Percentiles rank a stretch among this genome's conserved stretches.
Conservation (phyloP, 371 early-diverging fungal genomes). For the Phascolomyces articulosus region DNA sequence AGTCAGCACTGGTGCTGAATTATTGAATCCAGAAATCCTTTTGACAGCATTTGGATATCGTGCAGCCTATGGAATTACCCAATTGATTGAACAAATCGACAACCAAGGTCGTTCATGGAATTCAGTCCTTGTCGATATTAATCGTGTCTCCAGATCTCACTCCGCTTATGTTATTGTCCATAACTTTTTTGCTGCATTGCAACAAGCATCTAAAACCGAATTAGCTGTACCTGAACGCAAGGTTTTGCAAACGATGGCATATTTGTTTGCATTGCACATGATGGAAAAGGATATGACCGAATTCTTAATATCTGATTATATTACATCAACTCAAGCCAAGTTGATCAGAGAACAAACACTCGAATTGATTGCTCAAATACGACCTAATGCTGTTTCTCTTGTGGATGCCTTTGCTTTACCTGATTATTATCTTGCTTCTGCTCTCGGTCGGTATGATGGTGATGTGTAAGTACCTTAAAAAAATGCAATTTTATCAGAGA, state of each 20-base stretch:
- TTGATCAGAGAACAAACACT: conserved; percentile 54
- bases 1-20: conserved; percentile 48
- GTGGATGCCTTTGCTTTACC: conserved; percentile 81
- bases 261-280: conserved; percentile 65
- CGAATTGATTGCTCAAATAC: conserved; percentile 55
- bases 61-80: conserved; percentile 59
- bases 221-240: conserved; percentile 32
- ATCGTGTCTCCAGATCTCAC: conserved; percentile 66
- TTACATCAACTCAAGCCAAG: conserved; percentile 50
- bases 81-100: conserved; percentile 58
- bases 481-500: conserved; percentile 75
- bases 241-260: conserved; percentile 50
- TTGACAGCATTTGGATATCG: conserved; percentile 71
- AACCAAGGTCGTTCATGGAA: conserved; percentile 64
- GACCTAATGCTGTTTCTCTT: conserved; percentile 72
- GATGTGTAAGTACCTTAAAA: too few relatives aligned
- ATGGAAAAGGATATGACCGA: conserved; percentile 71
- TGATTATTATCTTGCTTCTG: conserved; percentile 75
- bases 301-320: conserved; percentile 58
- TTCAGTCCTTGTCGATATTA: conserved; percentile 68
- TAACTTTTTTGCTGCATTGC: conserved; percentile 57
- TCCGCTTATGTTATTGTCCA: conserved; percentile 63
- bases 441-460: too few relatives aligned
- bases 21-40: conserved; percentile 61
- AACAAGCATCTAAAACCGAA: conserved; percentile 29